Evolutionary conservation across 2,329 filamentous ascomycete genomes (phyloP).

Genomic region (Trichophyton benhamiae): DNA sequence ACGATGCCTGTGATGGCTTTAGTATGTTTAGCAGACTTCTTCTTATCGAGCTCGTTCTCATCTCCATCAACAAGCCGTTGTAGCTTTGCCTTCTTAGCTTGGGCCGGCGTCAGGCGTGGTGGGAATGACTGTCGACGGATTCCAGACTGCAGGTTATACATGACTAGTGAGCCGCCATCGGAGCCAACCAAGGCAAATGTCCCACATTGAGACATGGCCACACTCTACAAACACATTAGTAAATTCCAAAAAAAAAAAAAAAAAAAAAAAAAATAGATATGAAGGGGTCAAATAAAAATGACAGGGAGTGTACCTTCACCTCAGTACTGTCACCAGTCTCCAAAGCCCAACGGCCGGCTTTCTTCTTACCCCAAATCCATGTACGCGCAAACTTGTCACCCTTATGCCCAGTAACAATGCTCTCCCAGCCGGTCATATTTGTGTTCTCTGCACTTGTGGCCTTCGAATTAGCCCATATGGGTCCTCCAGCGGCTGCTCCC

Average conservation of each 20-base stretch:
- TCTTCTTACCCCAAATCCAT: constrained; percentile 96
- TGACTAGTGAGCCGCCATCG: constrained; percentile 68
- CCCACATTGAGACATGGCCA: constrained; percentile 81
- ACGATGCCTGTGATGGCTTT: constrained; percentile 74
- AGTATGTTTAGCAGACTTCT: constrained; percentile 59
- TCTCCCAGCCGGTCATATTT: constrained; percentile 86
- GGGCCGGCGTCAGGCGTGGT: constrained; percentile 60
- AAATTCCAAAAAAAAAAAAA: background rate
- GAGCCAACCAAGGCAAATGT: constrained; percentile 90
- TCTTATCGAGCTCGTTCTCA: constrained; percentile 36
- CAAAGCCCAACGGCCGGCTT: constrained; percentile 85
- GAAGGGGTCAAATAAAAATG: background rate
- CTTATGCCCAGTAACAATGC: constrained; percentile 83
- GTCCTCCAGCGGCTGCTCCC: constrained; percentile 64
- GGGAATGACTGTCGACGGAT: constrained; percentile 80
- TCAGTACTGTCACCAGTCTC: constrained; percentile 71
- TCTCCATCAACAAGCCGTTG: constrained; percentile 43
- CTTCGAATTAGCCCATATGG: constrained; percentile 71
- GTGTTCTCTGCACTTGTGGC: constrained; percentile 57
- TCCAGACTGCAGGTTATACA: constrained; percentile 95
- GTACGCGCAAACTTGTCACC: constrained; percentile 75
- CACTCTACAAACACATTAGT: constrained; percentile 41
- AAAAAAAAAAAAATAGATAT: too few relatives aligned
- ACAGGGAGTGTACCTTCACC: constrained; percentile 42
- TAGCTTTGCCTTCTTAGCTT: constrained; percentile 63